These are phyloP conservation scores for Populus pruinosa DNA, from an alignment of 345 rosid species.

Conservation along the genomic window DNA sequence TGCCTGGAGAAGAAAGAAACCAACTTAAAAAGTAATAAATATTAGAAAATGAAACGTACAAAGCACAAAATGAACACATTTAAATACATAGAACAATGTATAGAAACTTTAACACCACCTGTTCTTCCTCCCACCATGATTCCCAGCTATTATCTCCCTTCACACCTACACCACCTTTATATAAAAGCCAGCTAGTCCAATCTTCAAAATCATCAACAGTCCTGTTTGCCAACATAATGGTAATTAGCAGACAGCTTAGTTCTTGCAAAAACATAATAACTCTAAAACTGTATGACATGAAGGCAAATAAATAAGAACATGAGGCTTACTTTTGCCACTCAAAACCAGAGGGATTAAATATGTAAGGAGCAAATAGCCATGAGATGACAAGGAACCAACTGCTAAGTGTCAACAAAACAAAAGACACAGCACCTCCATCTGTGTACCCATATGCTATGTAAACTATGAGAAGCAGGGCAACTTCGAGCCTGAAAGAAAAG, in stretches of 20 bases:
- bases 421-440: slow-evolving; percentile 68
- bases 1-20: slow-evolving; percentile 42
- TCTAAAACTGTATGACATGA: not conserved
- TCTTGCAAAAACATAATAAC: not conserved
- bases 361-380: slow-evolving; percentile 98
- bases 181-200: slow-evolving; percentile 95
- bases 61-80: not conserved
- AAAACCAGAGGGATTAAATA: slow-evolving; percentile 98
- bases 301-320: not conserved
- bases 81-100: not conserved
- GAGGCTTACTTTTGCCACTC: slow-evolving; percentile 96
- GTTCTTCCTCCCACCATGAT: slow-evolving; percentile 99
- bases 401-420: slow-evolving; percentile 77
- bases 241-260: not conserved
- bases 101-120: slow-evolving; percentile 39
- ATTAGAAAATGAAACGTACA: not conserved
- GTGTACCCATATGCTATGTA: slow-evolving; percentile 94
- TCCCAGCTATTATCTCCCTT: slow-evolving; percentile 99
- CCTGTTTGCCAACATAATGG: slow-evolving; percentile 35
- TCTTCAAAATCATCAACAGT: slow-evolving; percentile 98
- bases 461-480: slow-evolving; percentile 84
- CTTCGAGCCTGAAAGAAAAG: slow-evolving; percentile 69
- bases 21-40: not conserved
- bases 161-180: slow-evolving; percentile 98
- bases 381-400: slow-evolving; percentile 98